Conservation (phyloP, 495 filamentous ascomycete genomes). For the Hamigera avellanea region DNA sequence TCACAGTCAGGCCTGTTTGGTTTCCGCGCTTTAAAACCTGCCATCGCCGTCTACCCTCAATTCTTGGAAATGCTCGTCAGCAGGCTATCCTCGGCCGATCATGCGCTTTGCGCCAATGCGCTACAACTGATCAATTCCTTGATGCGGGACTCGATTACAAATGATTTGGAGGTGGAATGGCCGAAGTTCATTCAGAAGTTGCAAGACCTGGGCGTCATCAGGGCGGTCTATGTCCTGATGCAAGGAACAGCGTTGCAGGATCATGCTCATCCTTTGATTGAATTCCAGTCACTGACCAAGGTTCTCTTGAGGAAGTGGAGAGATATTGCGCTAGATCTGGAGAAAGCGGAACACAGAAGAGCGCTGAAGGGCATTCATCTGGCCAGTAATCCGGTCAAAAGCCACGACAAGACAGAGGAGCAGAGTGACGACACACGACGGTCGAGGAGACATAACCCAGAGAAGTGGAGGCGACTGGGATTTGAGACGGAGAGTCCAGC, state of each 20-base stretch:
- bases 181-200: conserved; percentile 86
- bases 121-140: conserved; percentile 90
- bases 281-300: conserved; percentile 90
- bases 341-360: conserved; percentile 78
- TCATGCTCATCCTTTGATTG: conserved; percentile 77
- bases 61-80: conserved; percentile 91
- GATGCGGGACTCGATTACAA: conserved; percentile 86
- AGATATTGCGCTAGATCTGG: conserved; percentile 70
- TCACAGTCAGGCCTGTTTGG: conserved; percentile 53
- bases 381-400: conserved; percentile 61
- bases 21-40: conserved; percentile 84
- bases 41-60: conserved; percentile 78
- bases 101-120: conserved; percentile 91
- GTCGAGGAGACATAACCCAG: conserved; percentile 60
- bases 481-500: conserved; percentile 86
- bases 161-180: conserved; percentile 71
- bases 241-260: conserved; percentile 91
- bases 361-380: conserved; percentile 75
- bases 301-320: conserved; percentile 84
- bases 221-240: conserved; percentile 83
- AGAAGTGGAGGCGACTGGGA: conserved; percentile 88
- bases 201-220: conserved; percentile 89
- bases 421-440: conserved; percentile 40
- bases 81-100: conserved; percentile 83
- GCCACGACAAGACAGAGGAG: conserved; percentile 16